phyloP scores from a whole-genome alignment of 129 eudicot species.

The Glebionis coronaria region DNA sequence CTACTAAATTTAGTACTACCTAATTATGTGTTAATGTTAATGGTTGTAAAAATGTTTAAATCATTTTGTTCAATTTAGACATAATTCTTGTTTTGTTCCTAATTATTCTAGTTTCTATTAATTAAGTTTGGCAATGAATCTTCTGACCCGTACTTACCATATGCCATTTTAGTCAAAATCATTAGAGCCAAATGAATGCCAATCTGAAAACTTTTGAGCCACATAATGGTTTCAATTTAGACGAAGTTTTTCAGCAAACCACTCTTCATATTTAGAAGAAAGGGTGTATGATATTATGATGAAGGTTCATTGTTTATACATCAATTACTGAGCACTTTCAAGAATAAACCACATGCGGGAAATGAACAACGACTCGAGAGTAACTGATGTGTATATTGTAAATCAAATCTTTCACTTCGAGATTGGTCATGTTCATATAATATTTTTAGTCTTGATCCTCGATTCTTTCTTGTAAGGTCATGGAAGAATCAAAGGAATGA shows the following conservation, averaged over 20 bases:
- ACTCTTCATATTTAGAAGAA: constrained; percentile 62
- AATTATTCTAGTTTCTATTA: too few relatives aligned
- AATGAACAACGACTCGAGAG: constrained; percentile 56
- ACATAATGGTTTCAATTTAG: constrained; percentile 39
- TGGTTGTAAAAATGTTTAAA: too few relatives aligned
- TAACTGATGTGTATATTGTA: constrained; percentile 46
- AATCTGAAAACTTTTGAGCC: constrained; percentile 56
- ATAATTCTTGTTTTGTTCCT: too few relatives aligned
- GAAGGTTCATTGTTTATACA: constrained; percentile 91
- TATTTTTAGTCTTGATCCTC: constrained; percentile 25
- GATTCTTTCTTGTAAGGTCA: constrained; percentile 59
- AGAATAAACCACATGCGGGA: constrained; percentile 59
- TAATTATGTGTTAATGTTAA: too few relatives aligned
- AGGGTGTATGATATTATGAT: constrained; percentile 77
- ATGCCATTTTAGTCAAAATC: constrained; percentile 64
- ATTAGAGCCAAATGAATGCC: constrained; percentile 79
- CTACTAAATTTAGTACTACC: too few relatives aligned
- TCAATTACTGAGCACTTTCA: constrained; percentile 75
- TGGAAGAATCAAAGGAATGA: constrained; percentile 84
- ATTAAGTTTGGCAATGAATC: too few relatives aligned
- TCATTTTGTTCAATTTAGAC: too few relatives aligned
- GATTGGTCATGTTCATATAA: constrained; percentile 40
- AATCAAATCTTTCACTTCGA: constrained; percentile 49
- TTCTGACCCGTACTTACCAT: constrained; percentile 59
- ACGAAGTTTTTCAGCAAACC: constrained; percentile 44